phyloP scores from a whole-genome alignment of 148 eudicot genomes.

The Cornus suecica region DNA sequence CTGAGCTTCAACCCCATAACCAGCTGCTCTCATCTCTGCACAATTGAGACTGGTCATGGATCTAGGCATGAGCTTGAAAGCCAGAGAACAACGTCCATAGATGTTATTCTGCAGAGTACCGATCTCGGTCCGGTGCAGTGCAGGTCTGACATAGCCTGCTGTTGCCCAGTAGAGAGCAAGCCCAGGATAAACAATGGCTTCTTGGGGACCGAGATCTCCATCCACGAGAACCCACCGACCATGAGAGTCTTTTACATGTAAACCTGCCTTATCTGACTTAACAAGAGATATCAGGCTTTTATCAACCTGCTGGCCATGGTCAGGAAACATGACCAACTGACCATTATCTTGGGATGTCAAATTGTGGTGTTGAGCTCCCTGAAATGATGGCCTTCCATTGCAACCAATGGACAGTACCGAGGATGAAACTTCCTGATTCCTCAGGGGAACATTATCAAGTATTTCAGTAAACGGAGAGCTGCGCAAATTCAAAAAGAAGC shows the following conservation, averaged over 20 bases:
- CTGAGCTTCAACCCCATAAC: slow-evolving; percentile 95
- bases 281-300: slow-evolving; percentile 77
- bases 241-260: slow-evolving; percentile 80
- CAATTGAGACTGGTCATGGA: slow-evolving; percentile 84
- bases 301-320: slow-evolving; percentile 73
- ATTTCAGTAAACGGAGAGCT: slow-evolving; percentile 88
- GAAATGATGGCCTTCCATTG: slow-evolving; percentile 87
- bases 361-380: slow-evolving; percentile 81
- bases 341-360: slow-evolving; percentile 80
- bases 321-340: slow-evolving; percentile 66
- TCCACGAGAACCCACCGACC: slow-evolving; percentile 89
- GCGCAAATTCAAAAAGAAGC: slow-evolving; percentile 78
- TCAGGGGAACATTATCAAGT: slow-evolving; percentile 90
- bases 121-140: slow-evolving; percentile 64
- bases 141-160: slow-evolving; percentile 85
- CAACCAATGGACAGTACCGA: slow-evolving; percentile 82
- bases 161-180: slow-evolving; percentile 93
- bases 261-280: slow-evolving; percentile 79
- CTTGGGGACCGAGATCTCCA: slow-evolving; percentile 89
- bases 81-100: slow-evolving; percentile 76
- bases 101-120: slow-evolving; percentile 56
- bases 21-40: slow-evolving; percentile 98
- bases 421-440: slow-evolving; percentile 83
- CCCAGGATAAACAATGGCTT: slow-evolving; percentile 84
- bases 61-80: slow-evolving; percentile 95